These are phyloP conservation scores for Acephala macrosclerotiorum DNA, from an alignment of 2,329 filamentous ascomycete genomes.

Conservation along the genomic window DNA sequence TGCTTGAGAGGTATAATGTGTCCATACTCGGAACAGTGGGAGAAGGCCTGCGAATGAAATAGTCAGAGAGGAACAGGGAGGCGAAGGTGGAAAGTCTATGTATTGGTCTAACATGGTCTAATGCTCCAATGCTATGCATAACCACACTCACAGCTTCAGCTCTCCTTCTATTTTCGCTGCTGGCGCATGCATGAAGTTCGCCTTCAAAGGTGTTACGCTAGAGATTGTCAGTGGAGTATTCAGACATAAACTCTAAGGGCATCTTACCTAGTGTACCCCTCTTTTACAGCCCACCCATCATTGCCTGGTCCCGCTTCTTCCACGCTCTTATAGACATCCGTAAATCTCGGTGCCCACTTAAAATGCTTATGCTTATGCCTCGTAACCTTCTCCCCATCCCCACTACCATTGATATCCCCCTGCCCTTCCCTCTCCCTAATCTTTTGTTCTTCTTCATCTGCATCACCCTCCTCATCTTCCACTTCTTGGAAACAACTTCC, in stretches of 20 bases:
- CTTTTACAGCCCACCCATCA: conserved; percentile 91
- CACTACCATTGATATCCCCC: conserved; percentile 47
- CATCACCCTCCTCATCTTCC: conserved; percentile 67
- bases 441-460: conserved; percentile 74
- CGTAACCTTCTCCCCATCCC: conserved; percentile 41
- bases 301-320: conserved; percentile 80
- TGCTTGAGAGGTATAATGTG: conserved; percentile 33
- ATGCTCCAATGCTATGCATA: conserved; percentile 44
- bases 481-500: conserved; percentile 88
- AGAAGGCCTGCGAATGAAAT: conserved; percentile 30
- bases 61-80: conserved; percentile 33
- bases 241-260: background rate
- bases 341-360: conserved; percentile 90
- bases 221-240: conserved; percentile 27
- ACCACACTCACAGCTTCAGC: conserved; percentile 80
- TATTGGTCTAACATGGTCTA: conserved; percentile 46
- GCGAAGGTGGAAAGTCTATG: conserved; percentile 22
- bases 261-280: conserved; percentile 82
- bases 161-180: conserved; percentile 71
- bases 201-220: conserved; percentile 88
- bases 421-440: conserved; percentile 71
- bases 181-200: conserved; percentile 84
- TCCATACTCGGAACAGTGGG: conserved; percentile 25
- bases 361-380: conserved; percentile 83
- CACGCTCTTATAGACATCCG: conserved; percentile 88